Evolutionary conservation across 805 yeast species (phyloP).

Genomic region (Saccharomycodes ludwigii): DNA sequence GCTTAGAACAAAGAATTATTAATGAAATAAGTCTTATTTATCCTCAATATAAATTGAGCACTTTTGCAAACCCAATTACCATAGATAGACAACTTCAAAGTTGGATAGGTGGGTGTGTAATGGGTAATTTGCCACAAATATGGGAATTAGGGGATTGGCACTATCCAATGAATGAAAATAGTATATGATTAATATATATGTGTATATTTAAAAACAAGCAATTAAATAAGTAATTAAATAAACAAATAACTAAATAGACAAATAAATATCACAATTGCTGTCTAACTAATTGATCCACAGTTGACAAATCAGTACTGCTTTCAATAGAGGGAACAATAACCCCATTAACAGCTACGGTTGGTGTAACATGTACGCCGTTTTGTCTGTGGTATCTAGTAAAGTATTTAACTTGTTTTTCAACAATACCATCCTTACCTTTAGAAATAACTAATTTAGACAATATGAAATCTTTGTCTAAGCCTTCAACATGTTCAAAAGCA

Average conservation of each 20-base stretch:
- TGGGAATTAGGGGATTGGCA: conserved; percentile 22
- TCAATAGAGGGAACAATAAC: conserved; percentile 44
- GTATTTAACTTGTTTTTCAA: conserved; percentile 48
- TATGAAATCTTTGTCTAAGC: conserved; percentile 21
- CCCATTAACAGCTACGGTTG: conserved; percentile 66
- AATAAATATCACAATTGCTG: conserved; percentile 4
- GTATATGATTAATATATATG: too few species aligned
- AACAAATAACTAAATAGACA: too few species aligned
- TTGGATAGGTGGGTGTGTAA: conserved; percentile 65
- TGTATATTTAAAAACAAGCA: too few species aligned
- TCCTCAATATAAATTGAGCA: conserved; percentile 74
- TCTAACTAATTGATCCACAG: conserved; percentile 18
- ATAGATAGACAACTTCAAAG: conserved; percentile 64
- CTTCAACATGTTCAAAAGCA: conserved; percentile 31
- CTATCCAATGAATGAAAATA: too few species aligned
- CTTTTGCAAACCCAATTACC: conserved; percentile 71
- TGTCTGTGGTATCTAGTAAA: conserved; percentile 65
- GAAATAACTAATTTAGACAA: conserved; percentile 21
- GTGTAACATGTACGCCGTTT: conserved; percentile 75
- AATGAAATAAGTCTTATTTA: conserved; percentile 55
- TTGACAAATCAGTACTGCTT: conserved; percentile 44
- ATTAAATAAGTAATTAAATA: too few species aligned
- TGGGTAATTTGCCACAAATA: conserved; percentile 18
- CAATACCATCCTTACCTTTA: conserved; percentile 52
- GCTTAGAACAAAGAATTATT: conserved; percentile 66